Evolutionary conservation across 2,329 filamentous ascomycete genomes (phyloP).

Genomic region (Claviceps sp.): DNA sequence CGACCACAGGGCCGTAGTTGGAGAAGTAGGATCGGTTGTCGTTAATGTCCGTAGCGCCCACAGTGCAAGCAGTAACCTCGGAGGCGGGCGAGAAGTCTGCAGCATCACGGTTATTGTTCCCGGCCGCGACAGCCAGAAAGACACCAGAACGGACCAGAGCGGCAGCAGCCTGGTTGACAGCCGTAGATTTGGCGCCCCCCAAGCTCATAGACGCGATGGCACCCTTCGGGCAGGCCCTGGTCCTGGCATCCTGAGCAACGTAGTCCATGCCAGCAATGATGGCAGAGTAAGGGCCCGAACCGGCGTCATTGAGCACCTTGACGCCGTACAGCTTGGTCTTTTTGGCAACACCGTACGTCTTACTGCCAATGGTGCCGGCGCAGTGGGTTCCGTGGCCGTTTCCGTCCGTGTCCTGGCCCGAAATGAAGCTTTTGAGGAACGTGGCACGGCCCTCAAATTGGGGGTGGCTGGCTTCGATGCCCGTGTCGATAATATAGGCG

Average conservation of each 20-base stretch:
- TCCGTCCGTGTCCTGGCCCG: constrained; percentile 14
- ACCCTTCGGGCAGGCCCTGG: constrained; percentile 27
- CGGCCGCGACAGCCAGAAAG: constrained; percentile 43
- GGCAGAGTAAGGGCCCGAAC: constrained; percentile 21
- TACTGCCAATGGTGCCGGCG: constrained; percentile 21
- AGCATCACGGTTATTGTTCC: constrained; percentile 34
- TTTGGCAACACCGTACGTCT: constrained; percentile 27
- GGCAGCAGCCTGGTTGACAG: constrained; percentile 38
- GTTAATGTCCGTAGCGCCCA: constrained; percentile 31
- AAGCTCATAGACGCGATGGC: constrained; percentile 45
- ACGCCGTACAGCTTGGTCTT: constrained; percentile 28
- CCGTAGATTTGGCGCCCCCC: constrained; percentile 30
- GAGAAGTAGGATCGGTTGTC: constrained; percentile 34
- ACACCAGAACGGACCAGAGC: constrained; percentile 31
- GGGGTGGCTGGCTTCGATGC: constrained; percentile 24
- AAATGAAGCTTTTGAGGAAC: constrained; percentile 16
- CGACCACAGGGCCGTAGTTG: constrained; percentile 36
- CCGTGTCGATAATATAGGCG: constrained; percentile 34
- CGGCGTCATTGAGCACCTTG: constrained; percentile 29
- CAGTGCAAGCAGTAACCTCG: constrained; percentile 34
- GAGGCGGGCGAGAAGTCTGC: constrained; percentile 33
- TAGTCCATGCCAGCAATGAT: constrained; percentile 34
- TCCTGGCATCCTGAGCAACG: constrained; percentile 15
- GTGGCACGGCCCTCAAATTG: constrained; percentile 23
- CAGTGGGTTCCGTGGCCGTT: constrained; percentile 30